Base-by-base conservation (phyloP, 345 rosid genomes). In the Physaria fendleri region DNA sequence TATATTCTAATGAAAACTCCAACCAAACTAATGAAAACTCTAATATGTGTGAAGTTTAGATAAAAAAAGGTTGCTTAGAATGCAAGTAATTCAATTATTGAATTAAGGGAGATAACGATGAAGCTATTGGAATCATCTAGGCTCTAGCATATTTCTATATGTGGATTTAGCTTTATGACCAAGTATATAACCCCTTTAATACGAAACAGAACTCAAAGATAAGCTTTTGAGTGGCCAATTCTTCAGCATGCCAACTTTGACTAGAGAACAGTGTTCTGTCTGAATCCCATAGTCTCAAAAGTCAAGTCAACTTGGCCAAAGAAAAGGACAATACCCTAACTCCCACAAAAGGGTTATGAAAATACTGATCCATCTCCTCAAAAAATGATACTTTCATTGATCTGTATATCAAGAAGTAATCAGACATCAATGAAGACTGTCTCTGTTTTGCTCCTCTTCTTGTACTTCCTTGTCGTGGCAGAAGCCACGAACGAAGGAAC, bases 181-280 rank as follows among this genome's bases (percentile, higher is more conserved):
- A n/a, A n/a, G n/a, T n/a, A n/a, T n/a, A n/a, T n/a, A n/a, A n/a
- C n/a, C n/a, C n/a, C n/a, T n/a, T n/a, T n/a, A n/a, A n/a, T n/a
- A n/a, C n/a, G n/a, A 18, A 20, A 15, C 20, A 20, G 14, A 54
- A 30, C 14, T 28, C 1, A 7, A 43, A 27, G 64, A 47, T 47
- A 38, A 47, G 42, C 46, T 13, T 3, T n/a, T 28, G 57, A 27
- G 49, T 66, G 57, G 64, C 56, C 71, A 47, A 38, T 27, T 47
- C 50, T 38, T 56, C 38, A 38, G 46, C 40, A 65, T 45, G 49
- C 63, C n/a, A 65, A 54, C 29, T 45, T 44, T 22, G 55, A 55
- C 32, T 55, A 13, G 45, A 45, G 63, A n/a, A 59, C 53, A 67
- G 60, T 59, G 66, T 58, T 46, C 46, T 65, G 72, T 67, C 72